Conservation (phyloP, 129 eudicot species). For the Flaveria bidentis region DNA sequence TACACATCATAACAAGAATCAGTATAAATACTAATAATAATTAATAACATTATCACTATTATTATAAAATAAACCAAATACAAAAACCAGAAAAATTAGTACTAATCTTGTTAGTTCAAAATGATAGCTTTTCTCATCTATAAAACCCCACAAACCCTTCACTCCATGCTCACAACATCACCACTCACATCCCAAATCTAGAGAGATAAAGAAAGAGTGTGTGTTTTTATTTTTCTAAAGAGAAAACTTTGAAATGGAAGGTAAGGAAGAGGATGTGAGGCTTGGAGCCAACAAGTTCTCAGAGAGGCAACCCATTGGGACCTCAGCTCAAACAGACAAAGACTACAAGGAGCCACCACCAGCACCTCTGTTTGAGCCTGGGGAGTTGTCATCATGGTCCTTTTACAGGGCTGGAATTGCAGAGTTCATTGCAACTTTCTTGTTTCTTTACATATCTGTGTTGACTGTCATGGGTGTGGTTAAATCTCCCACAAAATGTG, state of each 20-base stretch:
- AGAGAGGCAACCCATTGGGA: conserved; percentile 76
- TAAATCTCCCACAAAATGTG: conserved; percentile 58
- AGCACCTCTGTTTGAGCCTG: conserved; percentile 86
- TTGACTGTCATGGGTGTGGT: conserved; percentile 84
- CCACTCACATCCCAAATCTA: conserved; percentile 1
- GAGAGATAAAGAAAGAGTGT: conserved; percentile 13
- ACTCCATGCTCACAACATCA: conserved; percentile 34
- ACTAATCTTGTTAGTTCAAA: conserved; percentile 6
- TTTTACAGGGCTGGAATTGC: conserved; percentile 95
- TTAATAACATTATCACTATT: too few species aligned
- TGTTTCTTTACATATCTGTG: conserved; percentile 69
- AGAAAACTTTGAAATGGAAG: conserved; percentile 55
- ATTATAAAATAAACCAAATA: too few species aligned
- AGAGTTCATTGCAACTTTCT: conserved; percentile 87
- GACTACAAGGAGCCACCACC: conserved; percentile 91
- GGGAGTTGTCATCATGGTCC: conserved; percentile 82
- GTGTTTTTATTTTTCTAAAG: not conserved
- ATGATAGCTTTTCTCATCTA: conserved; percentile 17
- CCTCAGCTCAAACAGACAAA: conserved; percentile 82
- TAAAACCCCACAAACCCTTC: conserved; percentile 30
- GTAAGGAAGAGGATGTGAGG: conserved; percentile 84
- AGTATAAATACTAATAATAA: too few species aligned
- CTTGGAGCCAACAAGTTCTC: conserved; percentile 86
- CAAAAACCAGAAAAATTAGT: not conserved
- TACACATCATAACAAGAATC: too few species aligned